Evolutionary conservation across 257 asterid species (phyloP).

Genomic region (Solanum clarkiae): DNA sequence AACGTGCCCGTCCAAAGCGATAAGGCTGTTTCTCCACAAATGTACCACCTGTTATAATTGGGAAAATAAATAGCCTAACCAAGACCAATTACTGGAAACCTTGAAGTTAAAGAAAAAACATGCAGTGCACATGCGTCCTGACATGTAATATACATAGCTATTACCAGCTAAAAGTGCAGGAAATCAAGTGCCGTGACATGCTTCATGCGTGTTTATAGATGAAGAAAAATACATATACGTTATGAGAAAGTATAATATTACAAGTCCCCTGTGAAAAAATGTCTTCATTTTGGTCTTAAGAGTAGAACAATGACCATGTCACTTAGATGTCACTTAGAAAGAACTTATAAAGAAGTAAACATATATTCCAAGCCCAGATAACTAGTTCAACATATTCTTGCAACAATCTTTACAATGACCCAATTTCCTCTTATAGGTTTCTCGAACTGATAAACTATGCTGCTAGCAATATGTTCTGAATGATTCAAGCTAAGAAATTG

Average conservation of each 20-base stretch:
- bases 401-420: background rate
- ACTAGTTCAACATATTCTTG: background rate
- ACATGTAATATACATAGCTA: background rate
- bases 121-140: background rate
- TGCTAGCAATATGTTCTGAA: background rate
- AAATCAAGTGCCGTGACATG: background rate
- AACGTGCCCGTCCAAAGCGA: slow-evolving; percentile 77
- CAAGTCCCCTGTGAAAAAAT: background rate
- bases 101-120: background rate
- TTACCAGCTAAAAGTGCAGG: background rate
- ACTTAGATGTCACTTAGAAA: background rate
- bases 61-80: background rate
- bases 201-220: background rate
- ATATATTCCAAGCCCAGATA: background rate
- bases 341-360: background rate
- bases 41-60: slow-evolving; percentile 73
- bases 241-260: background rate
- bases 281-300: background rate
- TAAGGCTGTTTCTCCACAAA: slow-evolving; percentile 74
- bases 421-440: background rate
- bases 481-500: background rate
- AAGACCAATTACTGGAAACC: background rate
- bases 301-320: background rate
- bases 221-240: background rate
- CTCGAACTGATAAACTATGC: background rate